Percentiles rank a stretch among this genome's conserved stretches.
Evolutionary conservation across 495 filamentous ascomycete species (phyloP).

Genomic region (Aspergillus nanangensis): DNA sequence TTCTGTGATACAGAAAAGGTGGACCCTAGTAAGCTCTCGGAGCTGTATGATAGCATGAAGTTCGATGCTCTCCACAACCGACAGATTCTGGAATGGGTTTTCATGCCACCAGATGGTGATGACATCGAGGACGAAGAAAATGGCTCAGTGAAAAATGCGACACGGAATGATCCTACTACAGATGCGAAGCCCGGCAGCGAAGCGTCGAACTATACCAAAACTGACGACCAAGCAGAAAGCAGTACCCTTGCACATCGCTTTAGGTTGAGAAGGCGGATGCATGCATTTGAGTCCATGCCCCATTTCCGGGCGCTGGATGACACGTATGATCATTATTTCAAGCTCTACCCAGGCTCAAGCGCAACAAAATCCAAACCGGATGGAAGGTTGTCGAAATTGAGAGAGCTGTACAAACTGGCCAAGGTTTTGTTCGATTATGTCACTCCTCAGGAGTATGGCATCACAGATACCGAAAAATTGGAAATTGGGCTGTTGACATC

Average conservation of each 20-base stretch:
- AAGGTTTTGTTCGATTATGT: slow-evolving; percentile 98
- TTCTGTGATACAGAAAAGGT: slow-evolving; percentile 97
- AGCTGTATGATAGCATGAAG: slow-evolving; percentile 98
- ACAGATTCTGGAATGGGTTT: slow-evolving; percentile 96
- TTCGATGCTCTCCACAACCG: slow-evolving; percentile 97
- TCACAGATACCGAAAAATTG: slow-evolving; percentile 87
- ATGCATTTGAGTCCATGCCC: slow-evolving; percentile 38
- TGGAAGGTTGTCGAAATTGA: slow-evolving; percentile 75
- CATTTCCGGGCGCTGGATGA: slow-evolving; percentile 44
- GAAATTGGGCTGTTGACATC: slow-evolving; percentile 95
- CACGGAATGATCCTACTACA: slow-evolving; percentile 24
- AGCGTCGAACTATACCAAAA: slow-evolving; percentile 15
- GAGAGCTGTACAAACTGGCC: slow-evolving; percentile 85
- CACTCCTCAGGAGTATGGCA: slow-evolving; percentile 96
- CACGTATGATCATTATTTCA: slow-evolving; percentile 71
- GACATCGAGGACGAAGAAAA: slow-evolving; percentile 58
- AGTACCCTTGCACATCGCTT: slow-evolving; percentile 44
- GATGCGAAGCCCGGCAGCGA: slow-evolving; percentile 26
- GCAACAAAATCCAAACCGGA: slow-evolving; percentile 81
- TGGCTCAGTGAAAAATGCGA: slow-evolving; percentile 19
- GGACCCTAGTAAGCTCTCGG: slow-evolving; percentile 95
- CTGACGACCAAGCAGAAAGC: slow-evolving; percentile 32
- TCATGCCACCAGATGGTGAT: slow-evolving; percentile 72
- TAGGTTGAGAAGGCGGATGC: slow-evolving; percentile 41
- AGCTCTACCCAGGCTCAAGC: slow-evolving; percentile 71